phyloP scores from a whole-genome alignment of 2,329 filamentous ascomycete species.

The Amesomyces nigricolor region DNA sequence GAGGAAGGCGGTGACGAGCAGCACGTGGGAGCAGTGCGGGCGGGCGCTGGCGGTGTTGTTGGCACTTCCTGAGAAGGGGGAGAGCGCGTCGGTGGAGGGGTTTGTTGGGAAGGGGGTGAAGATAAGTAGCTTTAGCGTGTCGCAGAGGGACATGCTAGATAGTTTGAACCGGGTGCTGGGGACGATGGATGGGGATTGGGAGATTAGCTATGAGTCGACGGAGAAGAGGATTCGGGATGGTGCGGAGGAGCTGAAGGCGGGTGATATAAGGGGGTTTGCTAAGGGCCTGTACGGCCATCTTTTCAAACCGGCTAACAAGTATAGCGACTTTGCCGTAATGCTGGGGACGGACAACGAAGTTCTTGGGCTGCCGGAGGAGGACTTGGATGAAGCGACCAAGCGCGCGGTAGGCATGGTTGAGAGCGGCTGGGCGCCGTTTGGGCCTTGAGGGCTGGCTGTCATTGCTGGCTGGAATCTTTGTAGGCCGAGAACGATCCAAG shows the following conservation, averaged over 20 bases:
- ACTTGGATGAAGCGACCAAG: slow-evolving; percentile 51
- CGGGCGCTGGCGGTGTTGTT: slow-evolving; percentile 38
- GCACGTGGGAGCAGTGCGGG: slow-evolving; percentile 53
- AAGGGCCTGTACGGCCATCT: slow-evolving; percentile 49
- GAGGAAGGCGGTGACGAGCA: slow-evolving; percentile 48
- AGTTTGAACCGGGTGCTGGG: slow-evolving; percentile 54
- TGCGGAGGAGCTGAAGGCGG: slow-evolving; percentile 38
- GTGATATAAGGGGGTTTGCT: slow-evolving; percentile 28
- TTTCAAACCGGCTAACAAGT: slow-evolving; percentile 43
- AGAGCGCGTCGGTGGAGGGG: slow-evolving; percentile 13
- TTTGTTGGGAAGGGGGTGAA: slow-evolving; percentile 43
- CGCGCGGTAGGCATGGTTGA: slow-evolving; percentile 40
- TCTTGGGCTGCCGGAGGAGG: slow-evolving; percentile 54
- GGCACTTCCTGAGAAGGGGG: slow-evolving; percentile 32
- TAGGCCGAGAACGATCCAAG: too few relatives aligned
- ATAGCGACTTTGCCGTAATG: slow-evolving; percentile 37
- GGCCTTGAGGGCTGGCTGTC: background rate
- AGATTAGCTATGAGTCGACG: slow-evolving; percentile 42
- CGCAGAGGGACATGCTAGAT: slow-evolving; percentile 60
- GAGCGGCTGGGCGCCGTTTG: slow-evolving; percentile 1
- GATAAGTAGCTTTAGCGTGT: slow-evolving; percentile 52
- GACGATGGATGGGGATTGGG: slow-evolving; percentile 56
- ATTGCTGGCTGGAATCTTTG: too few relatives aligned
- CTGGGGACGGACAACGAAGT: slow-evolving; percentile 42
- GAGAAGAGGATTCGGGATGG: slow-evolving; percentile 46